Evolutionary conservation across 2,329 filamentous ascomycete species (phyloP), one percentile per base, ranked within the genome.

Genomic region (Periconia digitata): DNA sequence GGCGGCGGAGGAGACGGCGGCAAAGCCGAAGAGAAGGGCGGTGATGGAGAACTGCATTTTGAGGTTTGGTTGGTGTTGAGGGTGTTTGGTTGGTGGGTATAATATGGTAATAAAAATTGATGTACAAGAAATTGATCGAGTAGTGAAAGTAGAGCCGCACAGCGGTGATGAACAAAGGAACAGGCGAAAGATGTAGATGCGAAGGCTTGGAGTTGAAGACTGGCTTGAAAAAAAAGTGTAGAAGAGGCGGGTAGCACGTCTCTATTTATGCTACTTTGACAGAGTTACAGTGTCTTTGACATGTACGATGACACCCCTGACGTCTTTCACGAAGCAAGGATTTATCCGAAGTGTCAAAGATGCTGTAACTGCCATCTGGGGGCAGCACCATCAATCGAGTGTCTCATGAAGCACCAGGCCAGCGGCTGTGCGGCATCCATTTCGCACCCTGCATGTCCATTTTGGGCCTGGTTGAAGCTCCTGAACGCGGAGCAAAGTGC

Each of bases 1-100:
- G 42, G 53, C 50, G 23, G 55, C 55, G 27, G 55, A 44, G 13
- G 55, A 55, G 48, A 58, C 40, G 53, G 55, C 55, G 22, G 51
- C 35, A 22, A 58, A 53, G 46, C 55, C 55, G 48, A 58, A 53
- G 47, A 55, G 53, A 50, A 51, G 36, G 40, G 53, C 53, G 23
- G 47, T 43, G 47, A 53, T 44, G 23, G 47, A 53, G 44, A 55
- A 53, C 39, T 53, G 47, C 50, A 53, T 49, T 23, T 43, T 50
- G 27, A 32, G n/a, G n/a, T n/a, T n/a, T n/a, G n/a, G 10, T 27
- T 32, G 27, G 27, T 32, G 34, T 27, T 21, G 43, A 2, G 24
- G 38, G n/a, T 44, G 23, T 49, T 27, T 29, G n/a, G 32, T 44
- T 46, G 41, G 40, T 23, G 16, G 44, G 34, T 35, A 44, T 29